Evolutionary conservation across 1,284 basidiomycete genomes (phyloP), one percentile per base, ranked within the genome.

Genomic region (Irpex sp.): DNA sequence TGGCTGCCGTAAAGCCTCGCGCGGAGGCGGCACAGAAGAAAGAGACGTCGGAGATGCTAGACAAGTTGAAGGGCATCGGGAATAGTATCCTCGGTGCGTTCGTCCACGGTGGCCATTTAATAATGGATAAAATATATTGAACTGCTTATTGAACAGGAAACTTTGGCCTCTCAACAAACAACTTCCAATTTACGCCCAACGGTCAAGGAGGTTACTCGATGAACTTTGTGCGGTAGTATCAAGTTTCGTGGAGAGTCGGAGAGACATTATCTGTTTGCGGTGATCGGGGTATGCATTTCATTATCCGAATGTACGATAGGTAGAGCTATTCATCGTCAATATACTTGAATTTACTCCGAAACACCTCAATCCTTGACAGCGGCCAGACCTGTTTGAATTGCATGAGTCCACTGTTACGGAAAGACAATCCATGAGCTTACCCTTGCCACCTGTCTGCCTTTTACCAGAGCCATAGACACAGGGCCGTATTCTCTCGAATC

Each of bases 401-500:
- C 59, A 55, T 50, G 50, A 46, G 8, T 43, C 37, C n/a, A 31
- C 53, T 57, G 60, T 55, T 9, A 36, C 54, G 31, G 36, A 37
- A 35, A 61, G 35, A 47, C 17, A 50, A 21, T 47, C 58, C 37
- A 54, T 17, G 67, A 73, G 77, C 81, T 68, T 70, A 96, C 94
- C 80, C 87, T 87, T 0, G 90, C 93, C 59, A 89, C 71, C 6
- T 97, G 79, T 69, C 84, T 92, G 1, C 92, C 93, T 67, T 86
- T 83, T 33, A 98, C 78, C 55, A 98, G 79, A 2, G 86, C 92
- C 65, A 95, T 82, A 0, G 97, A 90, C 0, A 99, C 90, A 5
- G 97, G 96, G 0, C 97, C 97, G 76, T 98, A 98, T 50, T 83
- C 78, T 62, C 96, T 82, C 33, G 95, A 98, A 76, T 98, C 97